Evolutionary conservation across 768 basidiomycete genomes (phyloP).

Genomic region (Tricholoma furcatifolium): DNA sequence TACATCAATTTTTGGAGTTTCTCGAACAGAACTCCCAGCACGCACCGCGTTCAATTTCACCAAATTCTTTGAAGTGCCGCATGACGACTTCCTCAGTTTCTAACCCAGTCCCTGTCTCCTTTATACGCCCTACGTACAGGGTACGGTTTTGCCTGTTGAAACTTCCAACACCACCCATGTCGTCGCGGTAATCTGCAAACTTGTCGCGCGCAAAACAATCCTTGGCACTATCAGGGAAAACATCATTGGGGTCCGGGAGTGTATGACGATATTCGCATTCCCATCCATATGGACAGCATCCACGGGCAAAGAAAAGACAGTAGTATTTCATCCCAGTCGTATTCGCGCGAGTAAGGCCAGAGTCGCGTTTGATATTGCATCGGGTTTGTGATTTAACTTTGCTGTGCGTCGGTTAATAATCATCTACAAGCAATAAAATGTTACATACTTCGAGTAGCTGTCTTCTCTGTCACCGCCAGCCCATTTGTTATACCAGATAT

Average conservation of each 20-base stretch:
- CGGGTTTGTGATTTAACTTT: conserved; percentile 94
- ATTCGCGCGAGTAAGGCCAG: conserved; percentile 93
- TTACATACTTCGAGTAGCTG: conserved; percentile 85
- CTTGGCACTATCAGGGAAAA: conserved; percentile 87
- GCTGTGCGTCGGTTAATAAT: conserved; percentile 36
- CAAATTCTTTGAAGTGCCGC: conserved; percentile 96
- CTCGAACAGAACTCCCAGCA: conserved; percentile 16
- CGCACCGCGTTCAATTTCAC: conserved; percentile 88
- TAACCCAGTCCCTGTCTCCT: conserved; percentile 82
- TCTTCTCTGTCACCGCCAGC: conserved; percentile 99
- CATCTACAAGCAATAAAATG: background rate
- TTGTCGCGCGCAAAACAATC: conserved; percentile 98
- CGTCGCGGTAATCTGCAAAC: conserved; percentile 95
- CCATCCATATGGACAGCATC: conserved; percentile 97
- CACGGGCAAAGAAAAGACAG: conserved; percentile 94
- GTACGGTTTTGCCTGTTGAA: conserved; percentile 95
- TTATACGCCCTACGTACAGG: conserved; percentile 91
- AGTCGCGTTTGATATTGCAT: conserved; percentile 84
- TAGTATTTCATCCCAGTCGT: conserved; percentile 89
- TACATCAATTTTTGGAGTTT: background rate
- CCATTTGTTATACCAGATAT: conserved; percentile 99
- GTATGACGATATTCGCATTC: conserved; percentile 96
- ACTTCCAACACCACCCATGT: conserved; percentile 99
- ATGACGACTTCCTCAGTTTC: conserved; percentile 92
- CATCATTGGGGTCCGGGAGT: conserved; percentile 68